Evolutionary conservation across 495 filamentous ascomycete species (phyloP).

Genomic region (Peziza echinospora): DNA sequence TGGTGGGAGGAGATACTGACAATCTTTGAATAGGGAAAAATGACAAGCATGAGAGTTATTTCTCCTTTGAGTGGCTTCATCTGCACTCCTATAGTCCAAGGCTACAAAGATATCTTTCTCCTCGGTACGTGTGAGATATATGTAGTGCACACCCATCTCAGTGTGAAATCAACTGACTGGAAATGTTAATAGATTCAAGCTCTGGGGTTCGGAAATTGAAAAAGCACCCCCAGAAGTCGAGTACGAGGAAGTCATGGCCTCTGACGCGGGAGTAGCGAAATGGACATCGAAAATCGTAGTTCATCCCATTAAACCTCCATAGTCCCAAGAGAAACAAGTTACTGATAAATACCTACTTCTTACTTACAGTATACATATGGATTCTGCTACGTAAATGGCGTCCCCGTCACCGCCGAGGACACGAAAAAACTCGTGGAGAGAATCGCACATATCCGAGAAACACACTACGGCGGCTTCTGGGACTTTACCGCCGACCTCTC

Average conservation of each 20-base stretch:
- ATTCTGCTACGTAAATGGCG: conserved; percentile 46
- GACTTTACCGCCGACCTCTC: conserved; percentile 79
- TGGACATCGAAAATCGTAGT: conserved; percentile 40
- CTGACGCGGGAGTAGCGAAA: conserved; percentile 28
- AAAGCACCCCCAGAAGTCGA: conserved; percentile 28
- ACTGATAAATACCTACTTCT: neutral
- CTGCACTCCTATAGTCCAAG: conserved; percentile 24
- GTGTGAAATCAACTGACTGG: no score
- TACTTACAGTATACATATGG: conserved; percentile 31
- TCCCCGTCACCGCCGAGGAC: conserved; percentile 41
- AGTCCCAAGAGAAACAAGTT: no score
- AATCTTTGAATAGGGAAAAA: conserved; percentile 28
- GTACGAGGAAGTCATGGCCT: conserved; percentile 38
- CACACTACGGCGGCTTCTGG: conserved; percentile 91
- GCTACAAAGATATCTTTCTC: conserved; percentile 14
- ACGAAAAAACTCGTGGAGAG: conserved; percentile 51
- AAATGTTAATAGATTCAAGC: conserved; percentile 10
- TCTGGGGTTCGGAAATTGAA: conserved; percentile 24
- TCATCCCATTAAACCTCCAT: conserved; percentile 1
- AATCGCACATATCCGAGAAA: conserved; percentile 63
- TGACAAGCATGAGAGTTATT: conserved; percentile 35
- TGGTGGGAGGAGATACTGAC: neutral
- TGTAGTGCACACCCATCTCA: no score
- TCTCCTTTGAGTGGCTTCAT: conserved; percentile 30
- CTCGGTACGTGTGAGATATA: conserved; percentile 13